Evolutionary conservation across 2,329 filamentous ascomycete species (phyloP).

Genomic region (Fusarium aywerte): DNA sequence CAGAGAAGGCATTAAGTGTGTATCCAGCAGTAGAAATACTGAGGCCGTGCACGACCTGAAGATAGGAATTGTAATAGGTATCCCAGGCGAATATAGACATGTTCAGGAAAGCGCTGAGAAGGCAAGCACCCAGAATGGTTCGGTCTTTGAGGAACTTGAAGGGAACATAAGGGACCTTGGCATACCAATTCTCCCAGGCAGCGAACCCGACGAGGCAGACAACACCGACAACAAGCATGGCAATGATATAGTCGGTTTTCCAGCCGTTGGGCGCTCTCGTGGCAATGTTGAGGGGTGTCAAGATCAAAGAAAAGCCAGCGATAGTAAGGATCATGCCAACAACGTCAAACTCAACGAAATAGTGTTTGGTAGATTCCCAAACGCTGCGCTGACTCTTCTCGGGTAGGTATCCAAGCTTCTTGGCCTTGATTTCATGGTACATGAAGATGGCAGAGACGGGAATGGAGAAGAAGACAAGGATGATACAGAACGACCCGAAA

Average conservation of each 20-base stretch:
- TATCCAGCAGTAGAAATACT: constrained; percentile 60
- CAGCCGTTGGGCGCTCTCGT: constrained; percentile 56
- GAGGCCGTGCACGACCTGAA: constrained; percentile 62
- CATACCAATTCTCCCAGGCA: constrained; percentile 67
- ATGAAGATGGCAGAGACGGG: constrained; percentile 68
- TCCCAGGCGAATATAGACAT: constrained; percentile 56
- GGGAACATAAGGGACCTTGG: constrained; percentile 57
- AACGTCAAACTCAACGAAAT: constrained; percentile 49
- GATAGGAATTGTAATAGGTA: constrained; percentile 61
- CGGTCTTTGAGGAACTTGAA: constrained; percentile 60
- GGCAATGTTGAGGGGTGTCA: constrained; percentile 71
- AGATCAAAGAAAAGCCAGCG: constrained; percentile 61
- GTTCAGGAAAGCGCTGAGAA: constrained; percentile 54
- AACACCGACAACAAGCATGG: constrained; percentile 66
- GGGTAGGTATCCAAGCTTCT: constrained; percentile 58
- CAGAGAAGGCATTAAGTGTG: constrained; percentile 58
- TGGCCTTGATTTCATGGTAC: constrained; percentile 66
- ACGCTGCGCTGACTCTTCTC: constrained; percentile 55
- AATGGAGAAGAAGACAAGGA: constrained; percentile 67
- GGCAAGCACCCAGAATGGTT: constrained; percentile 61
- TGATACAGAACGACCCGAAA: constrained; percentile 73
- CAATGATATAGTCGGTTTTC: constrained; percentile 61
- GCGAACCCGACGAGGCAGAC: constrained; percentile 61
- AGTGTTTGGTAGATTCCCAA: constrained; percentile 55
- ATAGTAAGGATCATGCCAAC: constrained; percentile 65